Evolutionary conservation across 805 yeast genomes (phyloP), one percentile per base, ranked within the genome.

Genomic region (Ogataea ganodermae): DNA sequence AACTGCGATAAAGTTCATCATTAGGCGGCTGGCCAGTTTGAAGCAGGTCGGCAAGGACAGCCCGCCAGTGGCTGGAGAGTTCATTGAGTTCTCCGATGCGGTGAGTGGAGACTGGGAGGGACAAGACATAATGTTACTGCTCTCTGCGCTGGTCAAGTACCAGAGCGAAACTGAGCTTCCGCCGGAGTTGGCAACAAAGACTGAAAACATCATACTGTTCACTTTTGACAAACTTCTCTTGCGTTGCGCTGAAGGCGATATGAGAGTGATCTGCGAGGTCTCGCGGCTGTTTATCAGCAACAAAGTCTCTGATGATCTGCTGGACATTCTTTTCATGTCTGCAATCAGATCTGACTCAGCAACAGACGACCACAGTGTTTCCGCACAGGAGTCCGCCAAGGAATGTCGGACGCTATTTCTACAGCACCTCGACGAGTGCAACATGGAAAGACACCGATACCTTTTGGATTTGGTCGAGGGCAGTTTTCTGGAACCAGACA

Each of bases 291-390:
- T 38, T 24, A 18, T 38, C 23, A 33, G 16, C 6, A 38, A 38
- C 24, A 27, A 26, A 6, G 32, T 38, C 3, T 38, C 42, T 8
- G 42, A 38, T 33, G 42, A 26, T 10, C 18, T 38, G n/a, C n/a
- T 38, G 42, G 42, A 38, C 24, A 17, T 38, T 12, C 32, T 38
- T 7, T 38, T 38, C 32, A 24, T 26, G 31, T 24, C 42, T 9
- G 22, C 13, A 31, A 24, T 36, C 4, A 23, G 21, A 13, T 36
- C 14, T 20, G 8, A 36, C 8, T 20, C 38, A 9, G 30, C 13
- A 16, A 23, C 6, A 3, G 40, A 23, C n/a, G 17, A 16, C 27
- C 22, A 18, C 24, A 18, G 22, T 12, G 3, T 9, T 4, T 18
- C 23, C n/a, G 17, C 31, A 9, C 22, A 26, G 31, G 32, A 24